Base-by-base conservation (phyloP, 2,329 filamentous ascomycete genomes). In the Pyrenophora tritici-repentis region DNA sequence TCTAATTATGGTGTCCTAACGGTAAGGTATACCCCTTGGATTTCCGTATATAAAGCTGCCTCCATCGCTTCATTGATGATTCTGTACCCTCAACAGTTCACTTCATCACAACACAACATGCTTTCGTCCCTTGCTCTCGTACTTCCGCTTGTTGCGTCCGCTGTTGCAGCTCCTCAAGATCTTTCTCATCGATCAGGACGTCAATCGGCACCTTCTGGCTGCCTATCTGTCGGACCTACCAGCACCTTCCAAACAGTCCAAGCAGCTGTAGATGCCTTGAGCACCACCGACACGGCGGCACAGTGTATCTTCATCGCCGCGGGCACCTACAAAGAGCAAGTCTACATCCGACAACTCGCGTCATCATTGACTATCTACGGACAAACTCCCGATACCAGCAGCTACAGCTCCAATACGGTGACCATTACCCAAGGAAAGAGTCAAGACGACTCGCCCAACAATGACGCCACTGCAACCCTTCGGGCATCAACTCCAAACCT, bases 261-360 rank as follows among this genome's bases (percentile, higher is more conserved):
- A 63, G 71, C 78, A 14, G 85, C 86, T 7, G 79, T 88, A 49
- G 66, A 83, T 60, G 79, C 83, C 4, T 77, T 87, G 7, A 81
- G 79, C n/a, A 81, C 78, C 0, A 74, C 76, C 1, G 76, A 78
- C 6, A 77, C 79, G 1, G 58, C 71, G 1, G 75, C 75, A 1
- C 82, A 85, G 51, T 82, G 79, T 63, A 84, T 88, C 71, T 88
- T 87, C 73, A 82, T 88, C 68, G 67, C 82, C 60, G 69, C 79
- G 18, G 84, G 84, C 7, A 84, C 81, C 31, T 86, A 87, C 76
- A 73, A 71, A 2, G 84, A 86, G 66, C 84, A 86, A 63, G 82
- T 86, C 34, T 79, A 78, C 59, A 76, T 87, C 36, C 70, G 77
- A 3, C 56, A 69, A 1, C 76, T 81, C 39, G 73, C 71, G 9